Evolutionary conservation across 1,284 basidiomycete genomes (phyloP).

Genomic region (Schizophyllum amplum): DNA sequence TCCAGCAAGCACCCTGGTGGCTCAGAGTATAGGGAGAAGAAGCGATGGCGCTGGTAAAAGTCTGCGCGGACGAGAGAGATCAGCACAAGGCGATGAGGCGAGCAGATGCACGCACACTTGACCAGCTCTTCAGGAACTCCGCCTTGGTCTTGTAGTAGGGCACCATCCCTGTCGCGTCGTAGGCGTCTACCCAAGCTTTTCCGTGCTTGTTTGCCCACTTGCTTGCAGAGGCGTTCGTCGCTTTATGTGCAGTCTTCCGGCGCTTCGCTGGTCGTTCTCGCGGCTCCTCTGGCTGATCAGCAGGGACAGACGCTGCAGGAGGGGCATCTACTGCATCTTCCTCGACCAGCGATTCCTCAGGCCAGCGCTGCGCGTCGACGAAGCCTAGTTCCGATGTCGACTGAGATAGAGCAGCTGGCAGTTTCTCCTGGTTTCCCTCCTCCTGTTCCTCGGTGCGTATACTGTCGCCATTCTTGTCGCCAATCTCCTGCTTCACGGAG

Average conservation of each 20-base stretch:
- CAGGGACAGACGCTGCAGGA: not conserved
- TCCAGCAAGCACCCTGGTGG: constrained; percentile 67
- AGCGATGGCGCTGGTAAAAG: constrained; percentile 75
- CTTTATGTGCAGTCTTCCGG: not conserved
- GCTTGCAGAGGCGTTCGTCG: not conserved
- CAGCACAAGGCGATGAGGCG: constrained; percentile 1
- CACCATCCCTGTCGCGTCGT: constrained; percentile 66
- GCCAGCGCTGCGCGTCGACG: not conserved
- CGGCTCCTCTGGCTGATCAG: not conserved
- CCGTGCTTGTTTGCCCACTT: not conserved
- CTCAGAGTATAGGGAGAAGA: constrained; percentile 74
- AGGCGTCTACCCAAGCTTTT: constrained; percentile 27
- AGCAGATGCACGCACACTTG: constrained; percentile 59
- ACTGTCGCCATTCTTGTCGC: not conserved
- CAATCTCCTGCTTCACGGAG: not conserved
- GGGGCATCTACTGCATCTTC: not conserved
- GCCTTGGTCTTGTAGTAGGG: constrained; percentile 54
- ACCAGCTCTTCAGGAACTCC: constrained; percentile 65
- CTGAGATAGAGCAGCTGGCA: not conserved
- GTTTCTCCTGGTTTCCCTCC: not conserved
- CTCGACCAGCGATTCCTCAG: not conserved
- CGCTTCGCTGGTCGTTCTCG: not conserved
- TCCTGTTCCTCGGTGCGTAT: not conserved
- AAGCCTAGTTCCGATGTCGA: not conserved
- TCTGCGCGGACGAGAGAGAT: constrained; percentile 46